Base-by-base conservation (phyloP, 345 rosid species). In the Eucalyptus pauciflora region DNA sequence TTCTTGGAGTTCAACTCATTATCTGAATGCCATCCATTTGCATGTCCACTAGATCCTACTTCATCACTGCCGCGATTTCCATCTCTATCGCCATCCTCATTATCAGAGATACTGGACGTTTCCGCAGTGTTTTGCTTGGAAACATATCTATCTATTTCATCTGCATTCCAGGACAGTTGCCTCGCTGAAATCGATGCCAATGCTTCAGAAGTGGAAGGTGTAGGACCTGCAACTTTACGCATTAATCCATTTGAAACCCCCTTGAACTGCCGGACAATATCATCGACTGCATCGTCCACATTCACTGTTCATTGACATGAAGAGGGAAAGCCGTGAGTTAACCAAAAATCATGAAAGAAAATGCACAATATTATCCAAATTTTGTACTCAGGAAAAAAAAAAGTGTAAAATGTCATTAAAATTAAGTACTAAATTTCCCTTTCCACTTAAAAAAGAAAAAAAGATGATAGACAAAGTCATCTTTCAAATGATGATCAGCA, bases 241-340 rank as follows among this genome's bases (percentile, higher is more conserved):
- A 95, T 95, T 88, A 95, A 93, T 89, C 99, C 99, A 94, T 90
- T 99, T 50, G 99, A 98, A 91, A 94, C 99, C 88, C 98, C 99
- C 94, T 94, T 96, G 91, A 95, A 92, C 88, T 96, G 99, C 58
- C 98, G 98, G 89, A 97, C 95, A 89, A 98, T 94, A 92, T 98
- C 99, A 87, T 97, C 99, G 92, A 96, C 92, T 20, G 99, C 99
- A 96, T 96, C 99, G 91, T 98, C 99, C 89, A 98, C 99, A 91
- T 97, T 96, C 88, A 98, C 99, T 98, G 96, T 79, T 13, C 37
- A 85, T 41, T 18, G n/a, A 49, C 86, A n/a, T 50, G 56, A 16
- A 91, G 71, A 69, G 50, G 79, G 33, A 81, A 76, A 58, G 29
- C 41, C 46, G 15, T 27, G 37, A 76, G 62, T 37, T n/a, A 37